Evolutionary conservation across 768 basidiomycete genomes (phyloP), one percentile per base, ranked within the genome.

Genomic region (Mrakia frigida): DNA sequence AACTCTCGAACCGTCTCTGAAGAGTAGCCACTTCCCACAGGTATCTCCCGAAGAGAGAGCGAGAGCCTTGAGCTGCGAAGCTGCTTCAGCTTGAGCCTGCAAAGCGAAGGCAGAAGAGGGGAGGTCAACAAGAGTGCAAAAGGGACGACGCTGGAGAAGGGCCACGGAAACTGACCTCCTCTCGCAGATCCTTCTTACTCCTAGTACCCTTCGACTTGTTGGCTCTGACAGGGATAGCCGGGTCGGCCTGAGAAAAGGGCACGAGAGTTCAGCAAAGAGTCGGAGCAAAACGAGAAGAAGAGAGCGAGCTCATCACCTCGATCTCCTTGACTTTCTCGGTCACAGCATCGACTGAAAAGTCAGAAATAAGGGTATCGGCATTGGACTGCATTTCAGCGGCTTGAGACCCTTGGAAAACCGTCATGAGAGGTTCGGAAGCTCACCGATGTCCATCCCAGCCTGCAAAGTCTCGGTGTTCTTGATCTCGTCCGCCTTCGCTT

Each of bases 21-120:
- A 68, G 6, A 68, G 39, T 1, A 68, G 37, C 65, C 65, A 68
- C 65, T 68, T 68, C 6, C 65, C 65, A 21, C 35, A 18, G 25
- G 65, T 68, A 14, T 68, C 21, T 2, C 65, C 37, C 43, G 65
- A 68, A 23, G 33, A 25, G 23, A 68, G 35, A 16, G 65, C 35
- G 18, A 68, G 35, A 10, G 2, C 35, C 65, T 68, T 68, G 65
- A 68, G 65, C 39, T 37, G 6, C 6, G 35, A 39, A 6, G 65
- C 65, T 18, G 65, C 65, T 68, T 68, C 65, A 25, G 65, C 65
- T 39, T 68, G 65, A 18, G 37, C 65, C 65, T 68, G 65, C 14
- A n/a, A 21, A 68, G 14, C 21, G 35, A 68, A 37, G 6, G 31
- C n/a, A n/a, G 31, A 23, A 23, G n/a, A n/a, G 59, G 23, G 21